phyloP scores from a whole-genome alignment of 257 asterid genomes.

The Jacaranda copaia region DNA sequence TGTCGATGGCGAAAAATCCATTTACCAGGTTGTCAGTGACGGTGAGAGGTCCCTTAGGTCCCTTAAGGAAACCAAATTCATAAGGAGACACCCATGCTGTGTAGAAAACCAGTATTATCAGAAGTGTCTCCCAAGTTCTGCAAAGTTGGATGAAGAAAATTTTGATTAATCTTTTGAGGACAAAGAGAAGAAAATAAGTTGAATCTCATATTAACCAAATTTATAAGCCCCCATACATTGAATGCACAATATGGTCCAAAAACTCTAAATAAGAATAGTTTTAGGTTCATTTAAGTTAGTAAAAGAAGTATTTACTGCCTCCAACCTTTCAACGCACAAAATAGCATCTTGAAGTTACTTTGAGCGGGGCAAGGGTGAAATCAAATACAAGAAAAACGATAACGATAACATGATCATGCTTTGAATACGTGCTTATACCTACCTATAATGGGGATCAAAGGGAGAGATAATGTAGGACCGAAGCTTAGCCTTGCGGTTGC shows the following conservation, averaged over 20 bases:
- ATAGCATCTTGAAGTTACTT: too few relatives aligned
- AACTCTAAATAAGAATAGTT: too few relatives aligned
- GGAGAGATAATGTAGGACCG: conserved; percentile 61
- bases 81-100: conserved; percentile 84
- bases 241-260: too few relatives aligned
- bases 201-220: too few relatives aligned
- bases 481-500: conserved; percentile 50
- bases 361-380: too few relatives aligned
- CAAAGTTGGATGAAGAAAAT: not conserved
- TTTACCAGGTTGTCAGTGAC: conserved; percentile 66
- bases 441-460: conserved; percentile 66
- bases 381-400: not conserved
- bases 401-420: not conserved
- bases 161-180: too few relatives aligned
- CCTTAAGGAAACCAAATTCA: conserved; percentile 66
- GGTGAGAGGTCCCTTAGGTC: conserved; percentile 47
- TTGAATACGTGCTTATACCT: not conserved
- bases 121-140: conserved; percentile 68
- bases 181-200: too few relatives aligned
- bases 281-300: too few relatives aligned
- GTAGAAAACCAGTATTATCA: conserved; percentile 74
- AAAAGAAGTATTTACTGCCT: too few relatives aligned
- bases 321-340: too few relatives aligned
- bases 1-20: conserved; percentile 66
- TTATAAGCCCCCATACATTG: too few relatives aligned